Evolutionary conservation across 495 filamentous ascomycete species (phyloP).

Genomic region (Penicillium salamii): DNA sequence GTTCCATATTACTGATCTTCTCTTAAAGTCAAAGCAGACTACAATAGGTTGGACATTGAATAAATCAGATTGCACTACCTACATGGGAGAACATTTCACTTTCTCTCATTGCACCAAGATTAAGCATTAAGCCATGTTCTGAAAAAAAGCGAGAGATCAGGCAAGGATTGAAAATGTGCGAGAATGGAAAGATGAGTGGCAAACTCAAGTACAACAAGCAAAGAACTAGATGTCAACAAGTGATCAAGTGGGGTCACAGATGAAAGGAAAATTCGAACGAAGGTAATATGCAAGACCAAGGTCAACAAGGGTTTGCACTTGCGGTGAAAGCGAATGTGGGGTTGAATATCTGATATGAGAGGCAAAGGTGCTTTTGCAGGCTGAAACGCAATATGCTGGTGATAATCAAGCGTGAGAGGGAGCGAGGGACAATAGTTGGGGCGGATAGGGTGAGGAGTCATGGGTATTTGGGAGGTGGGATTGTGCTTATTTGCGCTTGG

Average conservation of each 20-base stretch:
- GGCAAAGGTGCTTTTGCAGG: conserved; percentile 18
- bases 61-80: background rate
- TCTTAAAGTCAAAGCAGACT: no score
- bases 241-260: background rate
- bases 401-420: background rate
- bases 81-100: background rate
- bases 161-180: background rate
- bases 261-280: background rate
- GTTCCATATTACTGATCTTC: no score
- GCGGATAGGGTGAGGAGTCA: background rate
- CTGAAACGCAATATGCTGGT: conserved; percentile 21
- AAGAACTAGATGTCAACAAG: background rate
- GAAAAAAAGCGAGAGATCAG: background rate
- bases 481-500: conserved; percentile 13
- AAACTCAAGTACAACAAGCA: background rate
- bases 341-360: background rate
- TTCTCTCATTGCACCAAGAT: background rate
- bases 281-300: background rate
- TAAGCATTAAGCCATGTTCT: conserved; percentile 1
- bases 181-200: background rate
- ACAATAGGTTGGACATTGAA: no score
- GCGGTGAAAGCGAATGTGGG: conserved; percentile 13
- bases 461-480: background rate
- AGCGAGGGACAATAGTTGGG: background rate
- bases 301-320: background rate